These are phyloP conservation scores for Fusarium sp. DNA, from an alignment of 2,329 filamentous ascomycete genomes.

Conservation along the genomic window DNA sequence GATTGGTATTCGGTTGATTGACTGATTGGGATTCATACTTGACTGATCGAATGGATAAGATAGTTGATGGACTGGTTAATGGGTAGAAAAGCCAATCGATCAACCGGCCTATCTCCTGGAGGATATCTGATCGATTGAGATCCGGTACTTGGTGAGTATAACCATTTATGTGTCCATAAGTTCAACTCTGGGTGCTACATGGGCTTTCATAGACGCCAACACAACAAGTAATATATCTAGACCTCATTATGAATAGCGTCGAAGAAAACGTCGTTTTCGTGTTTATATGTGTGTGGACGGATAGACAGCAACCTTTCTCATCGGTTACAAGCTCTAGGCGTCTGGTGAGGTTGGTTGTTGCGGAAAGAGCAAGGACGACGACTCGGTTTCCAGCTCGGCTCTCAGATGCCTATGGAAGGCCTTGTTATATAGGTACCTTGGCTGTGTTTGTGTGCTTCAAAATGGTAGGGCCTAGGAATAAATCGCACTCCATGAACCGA, in stretches of 20 bases:
- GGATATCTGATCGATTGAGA: not conserved
- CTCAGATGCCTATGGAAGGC: not conserved
- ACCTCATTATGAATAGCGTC: not conserved
- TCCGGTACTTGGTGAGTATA: not conserved
- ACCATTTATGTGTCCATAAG: too few species aligned
- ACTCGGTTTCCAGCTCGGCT: not conserved
- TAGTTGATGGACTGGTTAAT: not conserved
- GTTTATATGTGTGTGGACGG: not conserved
- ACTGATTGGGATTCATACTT: not conserved
- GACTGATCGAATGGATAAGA: not conserved
- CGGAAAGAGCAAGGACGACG: not conserved
- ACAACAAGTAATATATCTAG: not conserved
- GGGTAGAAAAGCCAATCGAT: too few species aligned
- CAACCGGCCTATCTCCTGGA: not conserved
- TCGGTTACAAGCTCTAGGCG: not conserved
- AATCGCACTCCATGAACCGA: too few species aligned
- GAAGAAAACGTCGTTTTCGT: not conserved
- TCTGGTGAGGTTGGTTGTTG: too few species aligned
- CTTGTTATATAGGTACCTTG: too few species aligned
- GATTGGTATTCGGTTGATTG: not conserved
- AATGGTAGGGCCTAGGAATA: not conserved
- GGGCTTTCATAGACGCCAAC: not conserved
- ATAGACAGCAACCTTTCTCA: not conserved
- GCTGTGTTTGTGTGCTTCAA: not conserved
- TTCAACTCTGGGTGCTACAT: not conserved